Conservation (phyloP, 805 yeast genomes). For the Jamesozyma jinghongensis region DNA sequence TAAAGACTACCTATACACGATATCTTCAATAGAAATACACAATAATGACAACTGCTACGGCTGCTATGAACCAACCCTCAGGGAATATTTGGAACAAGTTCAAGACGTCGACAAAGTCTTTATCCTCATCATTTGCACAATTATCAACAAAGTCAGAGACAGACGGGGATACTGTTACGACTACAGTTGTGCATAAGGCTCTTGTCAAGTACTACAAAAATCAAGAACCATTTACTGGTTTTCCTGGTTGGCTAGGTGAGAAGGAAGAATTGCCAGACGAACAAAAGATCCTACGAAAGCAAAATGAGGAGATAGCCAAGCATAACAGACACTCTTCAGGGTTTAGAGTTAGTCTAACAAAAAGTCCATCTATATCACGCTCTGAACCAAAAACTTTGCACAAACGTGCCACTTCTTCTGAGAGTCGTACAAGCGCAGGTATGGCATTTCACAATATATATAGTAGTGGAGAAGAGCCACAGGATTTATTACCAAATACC, state of each 20-base stretch:
- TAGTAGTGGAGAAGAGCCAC: background rate
- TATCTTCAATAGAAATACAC: no score
- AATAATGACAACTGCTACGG: background rate
- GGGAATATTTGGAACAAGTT: slow-evolving; percentile 27
- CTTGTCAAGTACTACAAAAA: slow-evolving; percentile 33
- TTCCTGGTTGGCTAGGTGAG: slow-evolving; percentile 33
- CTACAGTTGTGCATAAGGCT: slow-evolving; percentile 39
- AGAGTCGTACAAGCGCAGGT: slow-evolving; percentile 13
- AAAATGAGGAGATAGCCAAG: slow-evolving; percentile 13
- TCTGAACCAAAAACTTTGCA: no score
- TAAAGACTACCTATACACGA: no score
- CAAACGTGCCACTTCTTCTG: background rate
- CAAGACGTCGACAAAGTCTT: slow-evolving; percentile 24
- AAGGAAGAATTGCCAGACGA: slow-evolving; percentile 29
- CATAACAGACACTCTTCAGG: slow-evolving; percentile 1
- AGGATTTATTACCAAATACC: background rate
- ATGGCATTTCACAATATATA: slow-evolving; percentile 21
- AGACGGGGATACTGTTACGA: slow-evolving; percentile 36
- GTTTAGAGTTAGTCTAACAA: background rate
- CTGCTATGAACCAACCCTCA: slow-evolving; percentile 10
- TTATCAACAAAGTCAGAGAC: slow-evolving; percentile 29
- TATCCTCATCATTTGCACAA: slow-evolving; percentile 23
- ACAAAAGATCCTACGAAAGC: slow-evolving; percentile 24
- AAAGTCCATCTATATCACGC: background rate
- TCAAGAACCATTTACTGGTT: slow-evolving; percentile 29